These are phyloP conservation scores for Stylonectria norvegica DNA, from an alignment of 2,329 filamentous ascomycete genomes.

Conservation along the genomic window DNA sequence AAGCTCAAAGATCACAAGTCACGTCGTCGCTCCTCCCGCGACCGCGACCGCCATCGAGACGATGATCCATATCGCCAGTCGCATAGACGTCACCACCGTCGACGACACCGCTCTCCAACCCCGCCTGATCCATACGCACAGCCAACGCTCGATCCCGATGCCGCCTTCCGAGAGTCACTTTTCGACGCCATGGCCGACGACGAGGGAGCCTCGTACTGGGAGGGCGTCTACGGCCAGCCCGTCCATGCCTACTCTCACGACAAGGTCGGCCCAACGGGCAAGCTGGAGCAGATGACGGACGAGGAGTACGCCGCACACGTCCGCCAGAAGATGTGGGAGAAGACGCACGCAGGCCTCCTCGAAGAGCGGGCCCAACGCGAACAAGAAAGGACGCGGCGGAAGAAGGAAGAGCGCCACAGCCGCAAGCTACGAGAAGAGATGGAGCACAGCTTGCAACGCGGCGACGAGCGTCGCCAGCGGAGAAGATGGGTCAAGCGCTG, in stretches of 20 bases:
- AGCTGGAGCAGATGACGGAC: conserved; percentile 82
- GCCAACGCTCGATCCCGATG: conserved; percentile 59
- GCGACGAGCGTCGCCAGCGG: conserved; percentile 57
- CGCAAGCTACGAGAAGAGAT: conserved; percentile 59
- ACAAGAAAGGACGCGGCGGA: conserved; percentile 48
- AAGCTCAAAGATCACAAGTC: conserved; percentile 33
- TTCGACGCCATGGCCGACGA: conserved; percentile 98
- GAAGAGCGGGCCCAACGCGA: conserved; percentile 68
- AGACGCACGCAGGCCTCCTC: conserved; percentile 77
- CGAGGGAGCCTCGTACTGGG: conserved; percentile 93
- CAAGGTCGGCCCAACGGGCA: conserved; percentile 42
- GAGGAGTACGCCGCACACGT: conserved; percentile 90
- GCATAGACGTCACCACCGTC: conserved; percentile 29
- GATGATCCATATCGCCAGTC: conserved; percentile 19
- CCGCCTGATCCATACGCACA: conserved; percentile 46
- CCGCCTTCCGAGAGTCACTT: conserved; percentile 85
- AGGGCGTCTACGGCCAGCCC: conserved; percentile 92
- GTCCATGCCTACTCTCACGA: conserved; percentile 72
- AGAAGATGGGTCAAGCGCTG: conserved; percentile 59
- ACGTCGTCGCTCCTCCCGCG: conserved; percentile 23
- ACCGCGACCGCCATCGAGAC: conserved; percentile 25
- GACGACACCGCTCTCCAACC: conserved; percentile 42
- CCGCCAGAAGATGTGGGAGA: conserved; percentile 90
- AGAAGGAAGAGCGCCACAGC: conserved; percentile 49
- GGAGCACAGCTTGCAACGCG: conserved; percentile 64